These are phyloP conservation scores for Anthostomella pinea DNA, from an alignment of 2,329 filamentous ascomycete genomes.

Conservation along the genomic window DNA sequence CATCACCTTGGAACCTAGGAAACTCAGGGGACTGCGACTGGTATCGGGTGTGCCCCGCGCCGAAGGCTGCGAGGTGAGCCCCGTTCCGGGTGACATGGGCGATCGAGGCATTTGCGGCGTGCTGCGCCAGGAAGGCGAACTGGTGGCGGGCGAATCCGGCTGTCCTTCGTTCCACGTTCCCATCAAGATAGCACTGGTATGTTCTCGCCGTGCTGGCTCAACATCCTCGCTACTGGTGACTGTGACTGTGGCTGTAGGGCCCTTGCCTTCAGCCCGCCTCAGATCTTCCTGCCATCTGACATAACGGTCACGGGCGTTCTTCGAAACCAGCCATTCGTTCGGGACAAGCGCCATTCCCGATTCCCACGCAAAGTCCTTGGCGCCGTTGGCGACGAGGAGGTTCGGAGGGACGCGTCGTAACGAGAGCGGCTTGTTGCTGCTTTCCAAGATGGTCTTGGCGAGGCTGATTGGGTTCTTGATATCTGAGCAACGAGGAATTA, in stretches of 20 bases:
- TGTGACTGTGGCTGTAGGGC: slow-evolving; percentile 28
- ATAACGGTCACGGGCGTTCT: slow-evolving; percentile 74
- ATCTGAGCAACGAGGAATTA: too few species aligned
- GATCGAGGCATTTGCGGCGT: slow-evolving; percentile 11
- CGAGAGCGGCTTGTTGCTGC: slow-evolving; percentile 72
- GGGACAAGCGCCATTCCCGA: slow-evolving; percentile 71
- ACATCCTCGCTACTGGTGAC: too few species aligned
- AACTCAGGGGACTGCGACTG: slow-evolving; percentile 28
- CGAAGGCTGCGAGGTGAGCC: slow-evolving; percentile 14
- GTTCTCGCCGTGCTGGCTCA: too few species aligned
- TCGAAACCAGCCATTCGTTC: slow-evolving; percentile 76
- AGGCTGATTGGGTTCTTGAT: slow-evolving; percentile 90
- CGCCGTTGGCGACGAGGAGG: slow-evolving; percentile 81
- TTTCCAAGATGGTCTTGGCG: slow-evolving; percentile 78
- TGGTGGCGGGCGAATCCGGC: slow-evolving; percentile 50
- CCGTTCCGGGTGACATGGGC: slow-evolving; percentile 10
- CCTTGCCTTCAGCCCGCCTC: slow-evolving; percentile 54
- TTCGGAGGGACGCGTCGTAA: slow-evolving; percentile 90
- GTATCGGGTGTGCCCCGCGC: slow-evolving; percentile 10
- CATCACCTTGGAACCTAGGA: slow-evolving; percentile 20
- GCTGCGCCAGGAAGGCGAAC: too few species aligned
- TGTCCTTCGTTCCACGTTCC: slow-evolving; percentile 64
- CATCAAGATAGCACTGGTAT: slow-evolving; percentile 52
- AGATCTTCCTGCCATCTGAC: slow-evolving; percentile 76
- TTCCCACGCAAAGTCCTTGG: slow-evolving; percentile 79